Evolutionary conservation across 2,329 filamentous ascomycete species (phyloP).

Genomic region (Alternaria novae-zelandiae): DNA sequence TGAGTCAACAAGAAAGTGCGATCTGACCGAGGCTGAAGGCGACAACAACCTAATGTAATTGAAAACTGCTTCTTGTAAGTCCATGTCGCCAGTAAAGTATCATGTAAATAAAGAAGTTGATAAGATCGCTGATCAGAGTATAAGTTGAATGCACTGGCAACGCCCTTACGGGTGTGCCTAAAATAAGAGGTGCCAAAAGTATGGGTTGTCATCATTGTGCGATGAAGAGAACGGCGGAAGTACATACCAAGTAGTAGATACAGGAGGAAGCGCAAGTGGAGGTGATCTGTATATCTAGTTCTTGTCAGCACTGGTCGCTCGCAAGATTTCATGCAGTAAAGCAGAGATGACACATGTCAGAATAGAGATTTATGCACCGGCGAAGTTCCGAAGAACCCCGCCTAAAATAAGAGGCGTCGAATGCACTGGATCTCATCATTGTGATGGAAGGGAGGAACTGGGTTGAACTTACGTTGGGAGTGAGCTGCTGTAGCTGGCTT

Average conservation of each 20-base stretch:
- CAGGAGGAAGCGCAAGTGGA: background rate
- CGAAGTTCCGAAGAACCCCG: background rate
- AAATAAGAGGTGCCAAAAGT: conserved; percentile 86
- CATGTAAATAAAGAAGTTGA: conserved; percentile 1
- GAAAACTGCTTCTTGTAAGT: conserved; percentile 15
- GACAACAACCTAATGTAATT: background rate
- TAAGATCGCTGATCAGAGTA: conserved; percentile 38
- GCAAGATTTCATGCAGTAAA: background rate
- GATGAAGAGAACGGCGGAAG: background rate
- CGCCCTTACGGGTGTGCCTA: conserved; percentile 38
- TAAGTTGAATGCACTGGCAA: conserved; percentile 46
- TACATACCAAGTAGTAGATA: background rate
- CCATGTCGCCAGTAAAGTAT: conserved; percentile 1
- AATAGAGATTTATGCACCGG: background rate
- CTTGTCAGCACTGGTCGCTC: background rate
- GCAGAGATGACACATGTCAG: background rate
- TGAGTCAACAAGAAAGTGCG: background rate
- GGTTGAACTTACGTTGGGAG: background rate
- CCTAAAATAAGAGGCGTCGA: background rate
- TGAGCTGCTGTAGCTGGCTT: background rate
- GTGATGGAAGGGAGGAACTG: background rate
- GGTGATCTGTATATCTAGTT: background rate
- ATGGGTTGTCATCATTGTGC: conserved; percentile 28
- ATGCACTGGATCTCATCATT: background rate
- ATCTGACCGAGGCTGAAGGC: background rate